phyloP scores from a whole-genome alignment of 257 asterid species.

The Gentiana dahurica region DNA sequence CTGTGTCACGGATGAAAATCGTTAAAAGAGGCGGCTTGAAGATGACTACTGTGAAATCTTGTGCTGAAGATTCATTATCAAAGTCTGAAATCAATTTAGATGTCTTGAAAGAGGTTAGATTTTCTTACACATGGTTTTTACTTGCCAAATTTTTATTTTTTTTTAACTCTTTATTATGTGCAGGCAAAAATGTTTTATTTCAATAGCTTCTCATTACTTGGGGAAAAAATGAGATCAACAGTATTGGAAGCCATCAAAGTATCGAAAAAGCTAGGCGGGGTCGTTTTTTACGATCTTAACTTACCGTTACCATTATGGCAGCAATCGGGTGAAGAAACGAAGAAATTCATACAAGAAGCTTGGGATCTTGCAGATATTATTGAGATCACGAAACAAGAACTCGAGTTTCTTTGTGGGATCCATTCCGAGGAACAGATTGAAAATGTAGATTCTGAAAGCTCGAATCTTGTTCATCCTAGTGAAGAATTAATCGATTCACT shows the following conservation, averaged over 20 bases:
- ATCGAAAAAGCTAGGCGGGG: slow-evolving; percentile 59
- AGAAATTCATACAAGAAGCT: slow-evolving; percentile 42
- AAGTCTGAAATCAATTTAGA: slow-evolving; percentile 75
- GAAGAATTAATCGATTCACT: slow-evolving; percentile 65
- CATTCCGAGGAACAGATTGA: slow-evolving; percentile 56
- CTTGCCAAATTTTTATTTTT: too few relatives aligned
- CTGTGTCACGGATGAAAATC: slow-evolving; percentile 61
- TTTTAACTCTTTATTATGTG: neutral
- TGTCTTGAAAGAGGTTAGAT: slow-evolving; percentile 78
- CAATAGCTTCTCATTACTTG: slow-evolving; percentile 77
- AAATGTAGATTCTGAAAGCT: slow-evolving; percentile 47
- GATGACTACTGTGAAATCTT: slow-evolving; percentile 49
- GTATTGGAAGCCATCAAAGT: slow-evolving; percentile 54
- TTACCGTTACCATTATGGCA: slow-evolving; percentile 86
- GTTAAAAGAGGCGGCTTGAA: slow-evolving; percentile 68
- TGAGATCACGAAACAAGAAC: slow-evolving; percentile 90
- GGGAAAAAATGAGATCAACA: slow-evolving; percentile 65
- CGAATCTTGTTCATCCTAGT: slow-evolving; percentile 70
- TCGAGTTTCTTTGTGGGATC: slow-evolving; percentile 83
- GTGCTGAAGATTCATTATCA: slow-evolving; percentile 75
- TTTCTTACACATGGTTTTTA: neutral
- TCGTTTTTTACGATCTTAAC: slow-evolving; percentile 73
- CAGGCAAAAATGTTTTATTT: slow-evolving; percentile 94
- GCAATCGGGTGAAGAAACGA: slow-evolving; percentile 67
- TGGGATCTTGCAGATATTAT: slow-evolving; percentile 74